Conservation (phyloP, 768 basidiomycete genomes). For the Sarcodon sp. region DNA sequence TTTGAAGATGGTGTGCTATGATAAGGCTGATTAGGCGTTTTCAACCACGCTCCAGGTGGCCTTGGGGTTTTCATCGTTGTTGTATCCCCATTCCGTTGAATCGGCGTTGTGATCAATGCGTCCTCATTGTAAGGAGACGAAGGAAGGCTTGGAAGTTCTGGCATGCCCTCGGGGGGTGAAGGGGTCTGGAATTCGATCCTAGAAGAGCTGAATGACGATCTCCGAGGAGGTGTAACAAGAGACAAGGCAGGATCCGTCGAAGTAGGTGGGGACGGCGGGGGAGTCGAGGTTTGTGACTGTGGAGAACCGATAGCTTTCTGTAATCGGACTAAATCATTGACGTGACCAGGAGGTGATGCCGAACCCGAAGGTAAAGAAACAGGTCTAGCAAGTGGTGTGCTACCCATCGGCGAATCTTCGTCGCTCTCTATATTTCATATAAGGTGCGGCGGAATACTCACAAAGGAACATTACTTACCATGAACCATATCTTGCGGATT, state of each 20-base stretch:
- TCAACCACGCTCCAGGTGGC: conserved; percentile 32
- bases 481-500: not conserved
- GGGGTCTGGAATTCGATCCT: conserved; percentile 45
- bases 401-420: conserved; percentile 14
- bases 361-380: conserved; percentile 6
- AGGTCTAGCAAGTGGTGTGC: conserved; percentile 11
- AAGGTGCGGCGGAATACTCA: not conserved
- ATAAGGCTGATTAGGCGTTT: conserved; percentile 21
- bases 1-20: no score
- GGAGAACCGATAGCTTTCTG: not conserved
- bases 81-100: conserved; percentile 12
- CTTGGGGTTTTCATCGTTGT: conserved; percentile 30
- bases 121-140: conserved; percentile 39
- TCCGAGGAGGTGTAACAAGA: conserved; percentile 33
- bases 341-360: conserved; percentile 2
- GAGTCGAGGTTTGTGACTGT: not conserved
- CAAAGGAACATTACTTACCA: not conserved
- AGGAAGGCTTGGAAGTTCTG: conserved; percentile 56
- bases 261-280: not conserved
- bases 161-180: conserved; percentile 47
- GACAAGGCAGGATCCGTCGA: conserved; percentile 6
- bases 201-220: conserved; percentile 24
- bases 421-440: conserved; percentile 20
- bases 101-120: conserved; percentile 15
- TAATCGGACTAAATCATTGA: not conserved